phyloP scores from a whole-genome alignment of 768 basidiomycete species.

The Suillus americanus region DNA sequence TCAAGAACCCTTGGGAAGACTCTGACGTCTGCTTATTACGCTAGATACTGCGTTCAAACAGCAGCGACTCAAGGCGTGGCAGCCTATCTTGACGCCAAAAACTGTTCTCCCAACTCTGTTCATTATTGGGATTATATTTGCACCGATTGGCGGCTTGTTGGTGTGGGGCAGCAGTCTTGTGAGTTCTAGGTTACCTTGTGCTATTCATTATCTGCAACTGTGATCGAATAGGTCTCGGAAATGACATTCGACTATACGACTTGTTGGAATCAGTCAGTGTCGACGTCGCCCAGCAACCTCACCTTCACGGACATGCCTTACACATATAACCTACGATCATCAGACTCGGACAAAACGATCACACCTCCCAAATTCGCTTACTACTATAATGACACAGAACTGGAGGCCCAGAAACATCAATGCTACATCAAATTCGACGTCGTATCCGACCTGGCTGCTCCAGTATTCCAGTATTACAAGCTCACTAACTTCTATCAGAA shows the following conservation, averaged over 20 bases:
- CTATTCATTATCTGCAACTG: slow-evolving; percentile 3
- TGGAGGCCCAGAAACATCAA: slow-evolving; percentile 47
- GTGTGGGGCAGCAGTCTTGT: slow-evolving; percentile 85
- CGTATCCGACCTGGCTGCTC: slow-evolving; percentile 68
- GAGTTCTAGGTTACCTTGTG: slow-evolving; percentile 24
- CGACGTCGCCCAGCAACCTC: slow-evolving; percentile 32
- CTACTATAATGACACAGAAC: slow-evolving; percentile 46
- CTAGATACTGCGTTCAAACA: slow-evolving; percentile 98
- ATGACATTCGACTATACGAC: slow-evolving; percentile 95
- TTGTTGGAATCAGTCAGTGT: slow-evolving; percentile 73
- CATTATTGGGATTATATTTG: slow-evolving; percentile 92
- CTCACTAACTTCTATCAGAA: slow-evolving; percentile 98
- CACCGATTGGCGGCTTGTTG: slow-evolving; percentile 91
- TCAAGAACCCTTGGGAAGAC: slow-evolving; percentile 13
- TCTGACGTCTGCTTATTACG: slow-evolving; percentile 9
- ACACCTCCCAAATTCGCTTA: slow-evolving; percentile 75
- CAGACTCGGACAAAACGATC: slow-evolving; percentile 46
- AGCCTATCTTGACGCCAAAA: slow-evolving; percentile 97
- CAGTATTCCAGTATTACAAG: slow-evolving; percentile 95
- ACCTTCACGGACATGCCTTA: slow-evolving; percentile 57
- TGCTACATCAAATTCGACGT: slow-evolving; percentile 85
- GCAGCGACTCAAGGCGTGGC: slow-evolving; percentile 99
- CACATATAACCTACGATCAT: slow-evolving; percentile 64
- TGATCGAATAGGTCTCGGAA: slow-evolving; percentile 69
- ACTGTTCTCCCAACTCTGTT: slow-evolving; percentile 97